Evolutionary conservation across 345 rosid species (phyloP).

Genomic region (Arabis alpina): DNA sequence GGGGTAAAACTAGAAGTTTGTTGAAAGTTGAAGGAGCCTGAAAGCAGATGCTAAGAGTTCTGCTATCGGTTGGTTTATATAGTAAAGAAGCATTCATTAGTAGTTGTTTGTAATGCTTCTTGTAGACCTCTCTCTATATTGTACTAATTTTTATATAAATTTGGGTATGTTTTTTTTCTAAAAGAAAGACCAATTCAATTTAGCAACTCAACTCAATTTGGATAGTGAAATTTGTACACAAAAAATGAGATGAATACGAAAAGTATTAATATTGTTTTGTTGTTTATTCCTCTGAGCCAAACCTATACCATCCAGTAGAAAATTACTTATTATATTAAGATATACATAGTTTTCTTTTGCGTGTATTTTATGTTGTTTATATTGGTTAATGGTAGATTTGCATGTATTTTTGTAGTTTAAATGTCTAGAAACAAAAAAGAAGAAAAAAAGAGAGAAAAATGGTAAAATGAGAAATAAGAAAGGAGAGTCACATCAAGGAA

Average conservation of each 20-base stretch:
- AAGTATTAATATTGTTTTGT: conserved; percentile 1
- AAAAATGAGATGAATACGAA: conserved; percentile 21
- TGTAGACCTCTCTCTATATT: conserved; percentile 23
- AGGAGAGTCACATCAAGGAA: conserved; percentile 32
- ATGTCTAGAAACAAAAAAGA: neutral
- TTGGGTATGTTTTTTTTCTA: neutral
- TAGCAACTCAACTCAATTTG: too few relatives aligned
- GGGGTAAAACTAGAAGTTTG: conserved; percentile 31
- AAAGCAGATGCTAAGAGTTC: conserved; percentile 24
- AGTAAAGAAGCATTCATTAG: conserved; percentile 22
- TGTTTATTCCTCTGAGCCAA: conserved; percentile 15
- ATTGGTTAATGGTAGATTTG: neutral
- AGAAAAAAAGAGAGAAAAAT: conserved; percentile 7
- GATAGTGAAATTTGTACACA: conserved; percentile 35
- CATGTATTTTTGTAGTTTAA: conserved; percentile 11
- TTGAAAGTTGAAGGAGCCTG: conserved; percentile 26
- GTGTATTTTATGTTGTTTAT: neutral
- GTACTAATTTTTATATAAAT: conserved; percentile 27
- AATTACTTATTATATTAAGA: neutral
- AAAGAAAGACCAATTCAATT: too few relatives aligned
- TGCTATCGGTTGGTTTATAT: neutral
- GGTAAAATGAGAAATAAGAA: neutral
- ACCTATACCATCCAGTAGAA: conserved; percentile 9
- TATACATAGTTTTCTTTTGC: neutral
- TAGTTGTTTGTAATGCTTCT: conserved; percentile 29